Base-by-base conservation (phyloP, 2,329 filamentous ascomycete species). In the Diaporthe caulivora region DNA sequence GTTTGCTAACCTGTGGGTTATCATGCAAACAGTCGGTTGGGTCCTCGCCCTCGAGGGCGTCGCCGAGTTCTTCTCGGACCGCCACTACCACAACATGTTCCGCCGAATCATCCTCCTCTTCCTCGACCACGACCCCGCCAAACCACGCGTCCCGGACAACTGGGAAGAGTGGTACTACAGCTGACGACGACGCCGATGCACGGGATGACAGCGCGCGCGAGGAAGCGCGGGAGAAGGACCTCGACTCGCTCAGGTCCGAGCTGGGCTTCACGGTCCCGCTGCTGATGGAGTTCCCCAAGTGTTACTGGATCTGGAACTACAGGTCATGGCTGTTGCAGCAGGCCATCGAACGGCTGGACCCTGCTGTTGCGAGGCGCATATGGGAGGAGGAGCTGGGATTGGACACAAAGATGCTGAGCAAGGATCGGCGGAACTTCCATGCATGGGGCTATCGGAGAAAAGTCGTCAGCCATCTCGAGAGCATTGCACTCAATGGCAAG, bases 221-320 rank as follows among this genome's bases (percentile, higher is more conserved):
- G 68, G 69, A 76, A 29, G 75, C 72, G 17, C 73, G 77, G 29
- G 64, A 79, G 8, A 77, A 81, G 29, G 78, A 86, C 67, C 75
- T 86, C 54, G 84, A 90, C 3, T 80, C 92, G 42, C 88, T 98
- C 75, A 88, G 90, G 60, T 86, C 89, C 71, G 97, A 99, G 81
- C 87, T 99, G 44, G 85, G 86, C 62, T 98, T 98, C 80, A 92
- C 96, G 44, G 90, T 98, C 53, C 94, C 94, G 0, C 88, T 99
- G 26, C 89, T 99, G 65, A 89, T 94, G 76, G 91, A 95, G 77
- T 96, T 91, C 77, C 97, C 97, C 9, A 99, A 99, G 82, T 98
- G 97, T 87, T 99, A 99, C 85, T 98, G 97, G 96, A 96, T 99
- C 79, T 99, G 97, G 97, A 97, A 98, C 78, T 96, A 98, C 83